Evolutionary conservation across 2,329 filamentous ascomycete species (phyloP).

Genomic region (Xylaria multiplex): DNA sequence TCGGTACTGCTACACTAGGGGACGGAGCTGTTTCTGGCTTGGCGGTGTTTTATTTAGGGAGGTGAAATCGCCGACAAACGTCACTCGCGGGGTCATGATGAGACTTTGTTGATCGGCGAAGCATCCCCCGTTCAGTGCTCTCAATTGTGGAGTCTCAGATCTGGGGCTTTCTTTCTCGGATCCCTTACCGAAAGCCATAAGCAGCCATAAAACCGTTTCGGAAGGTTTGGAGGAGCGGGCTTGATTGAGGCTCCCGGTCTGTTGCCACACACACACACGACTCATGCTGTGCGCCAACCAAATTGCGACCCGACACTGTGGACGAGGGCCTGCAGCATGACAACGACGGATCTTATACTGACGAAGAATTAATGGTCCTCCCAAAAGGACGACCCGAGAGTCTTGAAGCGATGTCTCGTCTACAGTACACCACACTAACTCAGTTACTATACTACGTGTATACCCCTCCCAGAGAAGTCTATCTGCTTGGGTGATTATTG

Average conservation of each 20-base stretch:
- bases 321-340: slow-evolving; percentile 40
- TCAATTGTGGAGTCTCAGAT: slow-evolving; percentile 42
- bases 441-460: neutral
- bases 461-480: neutral
- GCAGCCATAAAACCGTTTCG: slow-evolving; percentile 46
- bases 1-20: neutral
- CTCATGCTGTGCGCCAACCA: slow-evolving; percentile 46
- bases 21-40: slow-evolving; percentile 11
- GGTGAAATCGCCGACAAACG: slow-evolving; percentile 17
- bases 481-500: neutral
- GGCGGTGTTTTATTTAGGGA: slow-evolving; percentile 10
- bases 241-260: slow-evolving; percentile 44
- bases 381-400: neutral
- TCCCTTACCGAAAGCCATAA: slow-evolving; percentile 47
- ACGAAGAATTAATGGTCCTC: slow-evolving; percentile 5
- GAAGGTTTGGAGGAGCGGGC: slow-evolving; percentile 36
- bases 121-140: slow-evolving; percentile 18
- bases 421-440: neutral
- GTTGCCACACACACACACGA: slow-evolving; percentile 35
- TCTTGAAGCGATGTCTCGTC: slow-evolving; percentile 14
- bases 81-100: slow-evolving; percentile 22
- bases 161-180: slow-evolving; percentile 38
- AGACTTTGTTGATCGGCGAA: slow-evolving; percentile 33
- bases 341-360: slow-evolving; percentile 18
- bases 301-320: slow-evolving; percentile 43